Evolutionary conservation across 768 basidiomycete species (phyloP), one percentile per base, ranked within the genome.

Genomic region (Boletus sp.): DNA sequence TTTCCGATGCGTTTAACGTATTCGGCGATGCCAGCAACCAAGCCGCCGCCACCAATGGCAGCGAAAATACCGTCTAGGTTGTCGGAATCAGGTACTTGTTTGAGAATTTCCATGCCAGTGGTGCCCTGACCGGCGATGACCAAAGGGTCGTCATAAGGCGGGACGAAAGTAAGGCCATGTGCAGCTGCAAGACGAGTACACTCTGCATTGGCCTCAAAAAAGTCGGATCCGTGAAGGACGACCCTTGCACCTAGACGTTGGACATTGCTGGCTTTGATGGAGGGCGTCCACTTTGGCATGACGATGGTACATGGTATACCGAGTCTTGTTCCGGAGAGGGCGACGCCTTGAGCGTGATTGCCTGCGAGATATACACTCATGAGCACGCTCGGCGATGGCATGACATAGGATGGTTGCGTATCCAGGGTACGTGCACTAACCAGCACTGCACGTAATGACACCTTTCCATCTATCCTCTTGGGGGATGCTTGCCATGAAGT

Each of bases 121-220:
- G 97, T 99, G 11, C 95, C 97, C 69, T 98, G 97, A 0, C 97
- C 97, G 0, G 97, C 95, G 59, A 99, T 94, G 65, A 99, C 87
- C 56, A 95, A 80, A 0, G 97, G 97, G 62, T 99, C 91, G 64
- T 99, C 97, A 70, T 95, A 99, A 1, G 97, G 97, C 0, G 97
- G 97, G 13, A 99, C 93, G 62, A 95, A 94, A 15, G 87, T 78
- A 45, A 98, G 82, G 1, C 87, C 86, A 61, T 94, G 85, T 5
- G 76, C 71, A 19, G 77, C 70, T 29, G 90, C 90, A 35, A 99
- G 82, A 23, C 93, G 84, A 2, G 89, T 84, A 70, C 96, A 99
- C 71, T 99, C 97, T 14, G 79, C 79, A 70, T 98, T 98, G 41
- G 97, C 96, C 69, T 88, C 95, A 72, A 98, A 96, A 64, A 99